These are phyloP conservation scores for Candida arabinofermentans DNA, from an alignment of 805 yeast genomes.

Conservation along the genomic window DNA sequence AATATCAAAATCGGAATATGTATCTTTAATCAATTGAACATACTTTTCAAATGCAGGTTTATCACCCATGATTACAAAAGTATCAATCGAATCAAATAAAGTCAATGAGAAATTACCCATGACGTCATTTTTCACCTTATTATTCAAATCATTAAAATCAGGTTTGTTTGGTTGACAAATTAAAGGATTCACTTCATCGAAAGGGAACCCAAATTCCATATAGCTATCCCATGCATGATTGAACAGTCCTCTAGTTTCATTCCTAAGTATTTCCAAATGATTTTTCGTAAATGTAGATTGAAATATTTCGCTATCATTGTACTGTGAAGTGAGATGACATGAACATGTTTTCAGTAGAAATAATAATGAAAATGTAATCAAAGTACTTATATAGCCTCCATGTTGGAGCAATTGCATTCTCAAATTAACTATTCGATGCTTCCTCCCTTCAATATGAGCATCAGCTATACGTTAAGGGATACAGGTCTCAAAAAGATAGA, in stretches of 20 bases:
- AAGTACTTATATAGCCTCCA: no score
- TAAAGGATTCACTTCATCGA: slow-evolving; percentile 76
- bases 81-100: slow-evolving; percentile 73
- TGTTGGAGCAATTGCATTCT: no score
- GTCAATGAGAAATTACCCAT: slow-evolving; percentile 82
- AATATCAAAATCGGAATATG: slow-evolving; percentile 46
- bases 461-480: no score
- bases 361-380: neutral
- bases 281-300: slow-evolving; percentile 24
- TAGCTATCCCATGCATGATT: slow-evolving; percentile 74
- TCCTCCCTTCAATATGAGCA: no score
- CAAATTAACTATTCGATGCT: no score
- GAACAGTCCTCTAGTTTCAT: slow-evolving; percentile 55
- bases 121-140: slow-evolving; percentile 71
- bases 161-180: slow-evolving; percentile 67
- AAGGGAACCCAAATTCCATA: slow-evolving; percentile 67
- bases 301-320: slow-evolving; percentile 15
- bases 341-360: neutral
- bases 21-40: slow-evolving; percentile 35
- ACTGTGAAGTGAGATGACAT: neutral
- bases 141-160: slow-evolving; percentile 47
- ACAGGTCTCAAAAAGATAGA: no score
- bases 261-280: slow-evolving; percentile 25
- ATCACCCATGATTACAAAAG: slow-evolving; percentile 70
- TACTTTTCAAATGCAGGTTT: slow-evolving; percentile 48